Base-by-base conservation (phyloP, 2,329 filamentous ascomycete species). In the Samsoniella hepiali region DNA sequence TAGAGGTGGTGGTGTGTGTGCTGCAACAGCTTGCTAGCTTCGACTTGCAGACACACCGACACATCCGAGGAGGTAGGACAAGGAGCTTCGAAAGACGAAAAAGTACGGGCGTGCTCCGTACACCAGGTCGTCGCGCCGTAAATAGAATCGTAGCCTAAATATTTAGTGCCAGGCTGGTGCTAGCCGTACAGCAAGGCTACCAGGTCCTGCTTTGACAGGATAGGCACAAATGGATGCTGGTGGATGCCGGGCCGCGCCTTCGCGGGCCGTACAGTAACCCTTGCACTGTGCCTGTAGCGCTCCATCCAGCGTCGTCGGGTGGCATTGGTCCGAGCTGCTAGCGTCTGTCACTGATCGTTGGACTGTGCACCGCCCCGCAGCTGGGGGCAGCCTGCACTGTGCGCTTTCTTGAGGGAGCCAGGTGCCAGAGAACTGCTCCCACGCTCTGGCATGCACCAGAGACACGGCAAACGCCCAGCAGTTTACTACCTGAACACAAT, bases 211-310 rank as follows among this genome's bases (percentile, higher is more conserved):
- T 36, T 55, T 56, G 51, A 32, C 51, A 58, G 27, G 29, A 36
- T 29, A 51, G 34, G 51, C 22, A 40, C 51, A 40, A 32, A 36
- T 27, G 36, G 38, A 29, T 56, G 8, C 17, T 22, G 34, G 38
- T 29, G 29, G 49, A 45, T n/a, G 38, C 17, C 40, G 58, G 49
- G 49, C 50, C 58, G 58, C 58, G 31, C 36, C 38, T 38, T 29
- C 7, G 50, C 58, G 40, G 50, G 31, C 50, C 58, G 58, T 47
- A 54, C 49, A 55, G 50, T 55, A 38, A 8, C 40, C 38, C 58
- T 45, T 47, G 49, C 58, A 62, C 58, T 62, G 58, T 62, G 58
- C 32, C 22, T 22, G 8, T 31, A 45, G 47, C n/a, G n/a, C n/a
- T 54, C 40, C 40, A 45, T n/a, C 22, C 29, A 60, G 9, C n/a